Evolutionary conservation across 2,329 filamentous ascomycete species (phyloP).

Genomic region (Microdochium trichocladiopsis): DNA sequence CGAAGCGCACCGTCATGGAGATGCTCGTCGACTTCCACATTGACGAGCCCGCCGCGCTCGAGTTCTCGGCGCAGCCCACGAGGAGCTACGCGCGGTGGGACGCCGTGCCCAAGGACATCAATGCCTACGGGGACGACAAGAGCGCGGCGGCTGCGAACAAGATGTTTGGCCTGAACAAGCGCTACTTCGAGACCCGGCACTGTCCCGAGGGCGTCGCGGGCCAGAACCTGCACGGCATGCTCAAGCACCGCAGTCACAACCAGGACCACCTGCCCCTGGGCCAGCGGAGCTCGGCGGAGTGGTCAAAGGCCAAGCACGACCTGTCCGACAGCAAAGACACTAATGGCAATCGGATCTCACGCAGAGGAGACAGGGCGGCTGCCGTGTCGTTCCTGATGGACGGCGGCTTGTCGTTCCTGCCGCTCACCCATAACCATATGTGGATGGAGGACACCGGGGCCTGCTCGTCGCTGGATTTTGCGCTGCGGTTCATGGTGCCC

Average conservation of each 20-base stretch:
- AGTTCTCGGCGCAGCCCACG: slow-evolving; percentile 28
- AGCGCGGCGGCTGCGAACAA: slow-evolving; percentile 11
- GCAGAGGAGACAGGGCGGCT: slow-evolving; percentile 21
- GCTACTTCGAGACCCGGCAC: slow-evolving; percentile 25
- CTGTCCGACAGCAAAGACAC: too few relatives aligned
- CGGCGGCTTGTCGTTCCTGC: slow-evolving; percentile 32
- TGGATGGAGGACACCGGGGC: slow-evolving; percentile 35
- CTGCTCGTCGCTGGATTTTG: slow-evolving; percentile 40
- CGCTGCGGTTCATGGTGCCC: slow-evolving; percentile 32
- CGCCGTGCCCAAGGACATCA: slow-evolving; percentile 10
- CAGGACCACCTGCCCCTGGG: slow-evolving; percentile 29
- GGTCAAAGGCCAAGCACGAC: slow-evolving; percentile 12
- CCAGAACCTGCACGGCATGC: slow-evolving; percentile 33
- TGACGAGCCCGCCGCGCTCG: slow-evolving; percentile 23
- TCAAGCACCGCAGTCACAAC: slow-evolving; percentile 22
- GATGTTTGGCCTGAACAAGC: slow-evolving; percentile 18
- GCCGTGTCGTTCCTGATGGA: slow-evolving; percentile 37
- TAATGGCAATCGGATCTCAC: slow-evolving; percentile 6
- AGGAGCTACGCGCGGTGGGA: slow-evolving; percentile 19
- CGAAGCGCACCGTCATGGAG: slow-evolving; percentile 30
- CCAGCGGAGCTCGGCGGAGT: slow-evolving; percentile 31
- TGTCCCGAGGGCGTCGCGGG: slow-evolving; percentile 30
- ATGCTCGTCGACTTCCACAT: slow-evolving; percentile 39
- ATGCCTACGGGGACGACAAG: slow-evolving; percentile 10
- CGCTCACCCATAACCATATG: slow-evolving; percentile 31